Evolutionary conservation across 2,329 filamentous ascomycete species (phyloP).

Genomic region (Aureobasidium pullulans): DNA sequence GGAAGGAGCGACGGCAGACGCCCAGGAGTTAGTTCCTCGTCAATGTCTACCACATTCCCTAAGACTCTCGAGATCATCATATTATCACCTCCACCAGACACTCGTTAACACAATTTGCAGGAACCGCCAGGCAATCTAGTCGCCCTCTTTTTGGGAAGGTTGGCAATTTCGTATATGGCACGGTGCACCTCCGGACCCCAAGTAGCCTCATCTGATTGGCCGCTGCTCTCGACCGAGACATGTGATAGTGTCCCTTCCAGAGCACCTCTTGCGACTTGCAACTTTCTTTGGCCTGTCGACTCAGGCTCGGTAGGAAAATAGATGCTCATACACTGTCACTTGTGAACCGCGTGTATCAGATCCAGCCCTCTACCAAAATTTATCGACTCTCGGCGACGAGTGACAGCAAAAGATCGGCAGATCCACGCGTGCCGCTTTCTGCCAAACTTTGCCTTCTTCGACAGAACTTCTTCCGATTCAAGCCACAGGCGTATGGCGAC

Average conservation of each 20-base stretch:
- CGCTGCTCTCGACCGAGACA: background rate
- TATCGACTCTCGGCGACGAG: background rate
- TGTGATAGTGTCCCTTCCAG: background rate
- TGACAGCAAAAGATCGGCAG: conserved; percentile 3
- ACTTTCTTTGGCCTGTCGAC: background rate
- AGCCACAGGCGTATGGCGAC: conserved; percentile 2
- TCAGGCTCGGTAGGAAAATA: background rate
- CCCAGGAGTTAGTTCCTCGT: conserved; percentile 6
- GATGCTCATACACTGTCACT: background rate
- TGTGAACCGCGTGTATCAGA: background rate
- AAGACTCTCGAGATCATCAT: background rate
- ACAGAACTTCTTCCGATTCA: background rate
- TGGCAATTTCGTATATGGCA: background rate
- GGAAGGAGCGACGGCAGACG: background rate
- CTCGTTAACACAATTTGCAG: conserved; percentile 4
- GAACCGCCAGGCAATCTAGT: conserved; percentile 3
- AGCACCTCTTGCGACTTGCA: background rate
- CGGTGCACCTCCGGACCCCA: background rate
- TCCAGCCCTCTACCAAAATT: conserved; percentile 8
- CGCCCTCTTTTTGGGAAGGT: conserved; percentile 1
- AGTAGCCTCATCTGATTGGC: background rate
- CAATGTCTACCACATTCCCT: background rate
- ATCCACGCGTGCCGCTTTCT: background rate
- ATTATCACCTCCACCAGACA: conserved; percentile 3
- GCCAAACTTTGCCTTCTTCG: conserved; percentile 8